phyloP scores from a whole-genome alignment of 176 grass and related monocot genomes.

The Carex parvula region DNA sequence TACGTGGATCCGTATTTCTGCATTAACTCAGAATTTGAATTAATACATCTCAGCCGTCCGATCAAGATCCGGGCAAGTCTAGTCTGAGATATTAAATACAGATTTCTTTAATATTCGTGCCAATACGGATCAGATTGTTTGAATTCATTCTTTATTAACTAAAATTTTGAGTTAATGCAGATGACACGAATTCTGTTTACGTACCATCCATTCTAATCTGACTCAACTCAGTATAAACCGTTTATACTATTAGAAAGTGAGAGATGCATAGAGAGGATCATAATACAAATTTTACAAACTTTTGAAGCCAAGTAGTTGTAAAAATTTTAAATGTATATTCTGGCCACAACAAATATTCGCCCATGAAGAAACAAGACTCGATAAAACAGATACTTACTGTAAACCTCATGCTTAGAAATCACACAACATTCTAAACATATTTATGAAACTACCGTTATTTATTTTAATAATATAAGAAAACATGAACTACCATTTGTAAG shows the following conservation, averaged over 20 bases:
- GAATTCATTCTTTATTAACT: too few relatives aligned
- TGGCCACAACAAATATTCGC: not conserved
- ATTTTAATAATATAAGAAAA: not conserved
- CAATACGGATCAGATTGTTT: too few relatives aligned
- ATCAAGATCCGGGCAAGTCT: too few relatives aligned
- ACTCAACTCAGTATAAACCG: not conserved
- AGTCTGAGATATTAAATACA: too few relatives aligned
- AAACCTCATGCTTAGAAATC: not conserved
- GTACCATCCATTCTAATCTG: not conserved
- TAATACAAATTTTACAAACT: not conserved
- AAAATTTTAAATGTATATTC: not conserved
- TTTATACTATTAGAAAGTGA: not conserved
- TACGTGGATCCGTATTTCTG: too few relatives aligned
- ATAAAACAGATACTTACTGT: not conserved
- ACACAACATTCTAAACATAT: not conserved
- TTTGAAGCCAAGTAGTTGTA: not conserved
- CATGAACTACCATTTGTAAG: not conserved
- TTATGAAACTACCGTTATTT: not conserved
- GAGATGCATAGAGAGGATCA: not conserved
- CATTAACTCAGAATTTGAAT: too few relatives aligned
- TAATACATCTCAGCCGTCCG: too few relatives aligned
- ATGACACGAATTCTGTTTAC: too few relatives aligned
- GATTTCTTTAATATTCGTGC: too few relatives aligned
- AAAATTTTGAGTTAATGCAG: too few relatives aligned
- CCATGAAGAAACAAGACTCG: not conserved